Conservation (phyloP, 495 filamentous ascomycete genomes). For the Durotheca rogersii region DNA sequence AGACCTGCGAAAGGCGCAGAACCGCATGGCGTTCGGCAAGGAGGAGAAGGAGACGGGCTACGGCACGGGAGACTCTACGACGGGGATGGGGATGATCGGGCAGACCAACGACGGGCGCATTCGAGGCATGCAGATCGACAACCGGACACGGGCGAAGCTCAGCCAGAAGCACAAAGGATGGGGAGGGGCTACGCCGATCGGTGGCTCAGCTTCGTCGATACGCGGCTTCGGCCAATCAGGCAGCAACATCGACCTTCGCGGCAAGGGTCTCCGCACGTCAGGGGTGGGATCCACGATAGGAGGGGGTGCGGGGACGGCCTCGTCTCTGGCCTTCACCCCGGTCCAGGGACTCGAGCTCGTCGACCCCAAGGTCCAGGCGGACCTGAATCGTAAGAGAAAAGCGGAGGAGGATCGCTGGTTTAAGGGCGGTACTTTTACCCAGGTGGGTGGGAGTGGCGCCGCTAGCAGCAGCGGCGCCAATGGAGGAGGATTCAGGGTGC, state of each 20-base stretch:
- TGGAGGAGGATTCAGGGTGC: slow-evolving; percentile 51
- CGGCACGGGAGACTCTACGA: slow-evolving; percentile 80
- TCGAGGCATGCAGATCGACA: slow-evolving; percentile 84
- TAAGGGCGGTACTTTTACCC: slow-evolving; percentile 92
- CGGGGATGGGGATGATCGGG: slow-evolving; percentile 93
- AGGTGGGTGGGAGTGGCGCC: slow-evolving; percentile 60
- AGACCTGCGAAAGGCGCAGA: slow-evolving; percentile 92
- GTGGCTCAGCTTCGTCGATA: slow-evolving; percentile 72
- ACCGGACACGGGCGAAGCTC: slow-evolving; percentile 86
- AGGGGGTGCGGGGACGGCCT: slow-evolving; percentile 69
- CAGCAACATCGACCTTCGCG: slow-evolving; percentile 66
- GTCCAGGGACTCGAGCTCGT: slow-evolving; percentile 94
- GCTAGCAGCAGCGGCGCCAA: slow-evolving; percentile 33
- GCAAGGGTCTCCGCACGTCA: slow-evolving; percentile 69
- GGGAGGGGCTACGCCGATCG: slow-evolving; percentile 71
- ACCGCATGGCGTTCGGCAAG: slow-evolving; percentile 92
- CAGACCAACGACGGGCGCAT: slow-evolving; percentile 83
- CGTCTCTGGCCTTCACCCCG: slow-evolving; percentile 88
- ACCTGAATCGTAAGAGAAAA: slow-evolving; percentile 80
- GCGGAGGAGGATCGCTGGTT: slow-evolving; percentile 96
- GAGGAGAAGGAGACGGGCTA: slow-evolving; percentile 95
- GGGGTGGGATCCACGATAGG: slow-evolving; percentile 71
- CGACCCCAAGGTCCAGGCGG: slow-evolving; percentile 86
- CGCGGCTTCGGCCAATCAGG: slow-evolving; percentile 69
- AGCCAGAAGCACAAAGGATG: slow-evolving; percentile 96